Conservation (phyloP, 257 asterid genomes). For the Plectranthus barbatus region DNA sequence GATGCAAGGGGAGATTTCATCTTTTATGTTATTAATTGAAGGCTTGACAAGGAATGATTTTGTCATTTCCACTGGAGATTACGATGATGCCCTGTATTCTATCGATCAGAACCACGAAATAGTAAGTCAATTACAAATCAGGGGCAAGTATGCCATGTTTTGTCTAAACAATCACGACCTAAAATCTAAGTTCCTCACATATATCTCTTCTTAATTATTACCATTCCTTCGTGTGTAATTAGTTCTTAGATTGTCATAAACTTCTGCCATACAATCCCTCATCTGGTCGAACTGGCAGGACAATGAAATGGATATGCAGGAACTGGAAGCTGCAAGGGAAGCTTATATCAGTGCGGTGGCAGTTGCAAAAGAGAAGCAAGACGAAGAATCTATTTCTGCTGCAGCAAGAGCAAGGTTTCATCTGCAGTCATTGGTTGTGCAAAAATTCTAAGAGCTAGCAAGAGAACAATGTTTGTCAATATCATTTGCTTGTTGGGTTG, state of each 20-base stretch:
- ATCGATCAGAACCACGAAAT: conserved; percentile 33
- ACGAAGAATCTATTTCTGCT: conserved; percentile 64
- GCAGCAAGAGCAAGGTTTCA: conserved; percentile 69
- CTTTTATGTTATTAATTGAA: conserved; percentile 55
- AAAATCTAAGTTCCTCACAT: too few species aligned
- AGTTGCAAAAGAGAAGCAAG: conserved; percentile 64
- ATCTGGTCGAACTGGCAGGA: conserved; percentile 39
- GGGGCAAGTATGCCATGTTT: neutral
- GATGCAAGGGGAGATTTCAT: conserved; percentile 55
- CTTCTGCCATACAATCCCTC: neutral
- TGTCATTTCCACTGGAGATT: conserved; percentile 30
- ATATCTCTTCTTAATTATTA: too few species aligned
- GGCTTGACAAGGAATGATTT: conserved; percentile 44
- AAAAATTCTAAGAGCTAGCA: conserved; percentile 14
- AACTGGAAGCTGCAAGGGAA: conserved; percentile 69
- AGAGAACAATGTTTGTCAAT: neutral
- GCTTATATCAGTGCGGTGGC: conserved; percentile 66
- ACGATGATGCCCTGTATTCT: conserved; percentile 31
- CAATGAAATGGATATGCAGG: conserved; percentile 43
- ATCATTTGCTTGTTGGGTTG: conserved; percentile 5
- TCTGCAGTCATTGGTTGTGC: conserved; percentile 54
- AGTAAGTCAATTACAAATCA: conserved; percentile 38
- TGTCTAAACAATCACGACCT: neutral
- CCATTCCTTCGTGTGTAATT: too few species aligned
- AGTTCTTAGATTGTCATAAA: neutral